Base-by-base conservation (phyloP, 2,329 filamentous ascomycete genomes). In the Monosporascus sp. region DNA sequence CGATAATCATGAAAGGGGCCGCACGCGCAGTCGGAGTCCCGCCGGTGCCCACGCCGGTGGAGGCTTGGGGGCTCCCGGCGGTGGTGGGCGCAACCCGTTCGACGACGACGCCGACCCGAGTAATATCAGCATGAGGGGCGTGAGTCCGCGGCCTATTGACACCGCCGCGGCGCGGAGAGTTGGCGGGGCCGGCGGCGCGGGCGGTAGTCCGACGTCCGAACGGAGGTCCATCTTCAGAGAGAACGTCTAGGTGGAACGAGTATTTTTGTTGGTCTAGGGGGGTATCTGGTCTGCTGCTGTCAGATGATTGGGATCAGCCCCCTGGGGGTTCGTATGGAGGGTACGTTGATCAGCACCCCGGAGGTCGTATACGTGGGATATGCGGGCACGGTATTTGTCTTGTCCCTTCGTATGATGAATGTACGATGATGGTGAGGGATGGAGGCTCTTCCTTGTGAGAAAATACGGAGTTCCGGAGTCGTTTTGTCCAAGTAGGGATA, bases 141-240 rank as follows among this genome's bases (percentile, higher is more conserved):
- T 92, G 31, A 93, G 88, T 68, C 89, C 90, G 3, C 71, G 89
- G 59, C 89, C 89, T n/a, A 81, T 88, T 60, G 76, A 83, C 48
- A 78, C 77, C 31, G 49, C 54, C 5, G 42, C 39, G 25, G 49
- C 48, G 11, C 41, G 34, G 1, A 59, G 53, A 52, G 22, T 37
- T 18, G 57, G 48, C 42, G 54, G 48, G 2, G 53, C 52, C 7
- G 52, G 46, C 7, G 41, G 51, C 8, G 58, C 9, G 9, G 31
- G 60, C 25, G 63, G 62, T 34, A 66, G 64, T 50, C 64, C 64
- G 25, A 63, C 63, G 44, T 64, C 57, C 15, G 64, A 65, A 54
- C 60, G 64, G 36, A 59, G 64, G 47, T 65, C 63, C 14, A 59
- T 66, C 6, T 66, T 66, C 41, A 61, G 61, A 42, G 64, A 66